Evolutionary conservation across 257 asterid genomes (phyloP), one percentile per base, ranked within the genome.

Genomic region (Echium plantagineum): DNA sequence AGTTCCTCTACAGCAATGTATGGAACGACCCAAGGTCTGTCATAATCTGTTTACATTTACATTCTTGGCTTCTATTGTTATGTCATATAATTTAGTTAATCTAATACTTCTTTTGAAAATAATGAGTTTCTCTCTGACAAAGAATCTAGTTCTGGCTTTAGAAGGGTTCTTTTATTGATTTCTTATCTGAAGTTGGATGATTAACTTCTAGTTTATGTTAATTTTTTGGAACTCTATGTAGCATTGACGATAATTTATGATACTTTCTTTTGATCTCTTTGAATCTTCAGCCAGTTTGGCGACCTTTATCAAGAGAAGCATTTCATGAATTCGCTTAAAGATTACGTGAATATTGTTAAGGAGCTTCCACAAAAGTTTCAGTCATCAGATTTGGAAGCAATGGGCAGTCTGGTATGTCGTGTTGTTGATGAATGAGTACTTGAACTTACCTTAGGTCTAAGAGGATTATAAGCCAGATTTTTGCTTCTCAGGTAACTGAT

Each of bases 11-110:
- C 60, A 93, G 99, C 89, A 93, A 84, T 52, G 99, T 93, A 18
- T 93, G 99, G 99, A 83, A 80, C 69, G 97, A 93, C 72, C 91
- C 95, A 24, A 93, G 99, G 99, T 86, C 31, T 12, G 65, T 53
- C 46, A 70, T 58, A 28, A 28, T 28, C 3, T 28, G 32, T 28
- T 28, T 28, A 28, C 32, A 28, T 28, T 2, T 28, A 4, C 5
- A 3, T 28, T 28, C 32, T 28, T 28, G 32, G 32, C 32, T 28
- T 28, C 32, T 28, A 28, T 28, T 28, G 32, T 28, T 28, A 6
- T 28, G 32, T 28, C 32, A 6, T 28, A 28, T 28, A 28, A 4
- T 28, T 28, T 6, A 28, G 32, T 28, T 28, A 28, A 28, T 28
- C 32, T 28, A 28, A 3, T 28, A 24, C 3, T 24, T 24, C 0